Percentiles rank a stretch among this genome's conserved stretches.
phyloP scores from a whole-genome alignment of 2,329 filamentous ascomycete genomes.

The Tolypocladium sp. region DNA sequence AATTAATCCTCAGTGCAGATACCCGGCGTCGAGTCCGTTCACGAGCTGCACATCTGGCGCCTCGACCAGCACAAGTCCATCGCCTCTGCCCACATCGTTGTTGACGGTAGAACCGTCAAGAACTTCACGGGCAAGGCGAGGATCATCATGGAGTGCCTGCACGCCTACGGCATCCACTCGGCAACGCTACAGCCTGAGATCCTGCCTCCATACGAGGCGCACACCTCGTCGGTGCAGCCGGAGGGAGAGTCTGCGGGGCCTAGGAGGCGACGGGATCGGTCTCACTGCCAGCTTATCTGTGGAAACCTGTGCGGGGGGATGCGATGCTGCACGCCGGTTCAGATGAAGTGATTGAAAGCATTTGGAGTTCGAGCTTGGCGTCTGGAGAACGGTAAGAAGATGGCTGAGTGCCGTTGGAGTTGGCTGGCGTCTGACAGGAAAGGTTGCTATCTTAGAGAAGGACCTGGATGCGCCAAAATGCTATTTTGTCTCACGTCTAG shows the following conservation, averaged over 20 bases:
- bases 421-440: neutral
- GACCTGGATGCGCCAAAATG: neutral
- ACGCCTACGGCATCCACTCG: constrained; percentile 65
- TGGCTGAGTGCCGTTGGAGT: neutral
- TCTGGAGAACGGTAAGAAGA: neutral
- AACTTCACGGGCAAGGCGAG: constrained; percentile 52
- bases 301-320: constrained; percentile 39
- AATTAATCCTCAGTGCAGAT: constrained; percentile 33
- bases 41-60: constrained; percentile 68
- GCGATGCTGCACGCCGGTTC: constrained; percentile 33
- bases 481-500: neutral
- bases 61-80: constrained; percentile 62
- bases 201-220: neutral
- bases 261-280: constrained; percentile 10
- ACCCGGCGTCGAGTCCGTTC: constrained; percentile 55
- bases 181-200: constrained; percentile 60
- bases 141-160: constrained; percentile 58
- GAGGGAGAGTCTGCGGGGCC: constrained; percentile 8
- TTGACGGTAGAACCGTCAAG: constrained; percentile 45
- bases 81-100: constrained; percentile 60
- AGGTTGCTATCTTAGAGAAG: neutral
- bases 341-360: neutral
- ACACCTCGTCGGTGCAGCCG: constrained; percentile 5
- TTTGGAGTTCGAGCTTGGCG: neutral
- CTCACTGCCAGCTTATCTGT: constrained; percentile 42